These are phyloP conservation scores for Typha latifolia DNA, from an alignment of 176 grass and related monocot species.

Conservation along the genomic window DNA sequence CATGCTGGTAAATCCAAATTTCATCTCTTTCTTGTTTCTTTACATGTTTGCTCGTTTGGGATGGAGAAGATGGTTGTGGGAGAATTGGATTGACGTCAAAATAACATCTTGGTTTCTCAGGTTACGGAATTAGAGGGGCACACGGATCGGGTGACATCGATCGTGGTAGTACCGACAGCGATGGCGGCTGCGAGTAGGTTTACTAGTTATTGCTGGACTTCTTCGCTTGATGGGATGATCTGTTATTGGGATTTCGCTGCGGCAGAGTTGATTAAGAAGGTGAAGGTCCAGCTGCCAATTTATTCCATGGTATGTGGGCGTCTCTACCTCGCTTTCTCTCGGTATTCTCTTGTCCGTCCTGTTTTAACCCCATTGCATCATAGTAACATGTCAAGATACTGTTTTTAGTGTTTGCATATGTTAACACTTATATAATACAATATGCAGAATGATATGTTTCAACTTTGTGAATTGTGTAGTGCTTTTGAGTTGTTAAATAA, in stretches of 20 bases:
- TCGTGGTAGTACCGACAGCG: constrained; percentile 33
- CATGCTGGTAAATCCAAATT: constrained; percentile 41
- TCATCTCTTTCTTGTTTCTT: not conserved
- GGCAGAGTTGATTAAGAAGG: constrained; percentile 53
- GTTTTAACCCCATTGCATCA: not conserved
- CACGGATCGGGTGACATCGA: constrained; percentile 57
- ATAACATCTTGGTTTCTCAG: constrained; percentile 14
- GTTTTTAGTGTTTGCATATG: too few species aligned
- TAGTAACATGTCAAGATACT: too few species aligned
- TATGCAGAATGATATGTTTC: too few species aligned
- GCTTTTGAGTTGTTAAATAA: too few species aligned
- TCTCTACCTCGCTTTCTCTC: not conserved
- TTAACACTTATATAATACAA: too few species aligned
- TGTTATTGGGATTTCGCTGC: constrained; percentile 64
- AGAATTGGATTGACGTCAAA: not conserved
- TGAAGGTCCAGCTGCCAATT: constrained; percentile 56
- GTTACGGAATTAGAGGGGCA: constrained; percentile 85
- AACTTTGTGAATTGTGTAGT: too few species aligned
- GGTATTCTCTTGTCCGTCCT: not conserved
- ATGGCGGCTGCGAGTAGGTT: constrained; percentile 30
- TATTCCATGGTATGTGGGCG: constrained; percentile 59
- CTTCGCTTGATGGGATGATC: constrained; percentile 62
- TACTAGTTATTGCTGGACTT: constrained; percentile 66
- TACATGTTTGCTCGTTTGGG: not conserved
- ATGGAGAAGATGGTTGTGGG: not conserved